Evolutionary conservation across 2,329 filamentous ascomycete genomes (phyloP).

Genomic region (Tolypocladium tropicale): DNA sequence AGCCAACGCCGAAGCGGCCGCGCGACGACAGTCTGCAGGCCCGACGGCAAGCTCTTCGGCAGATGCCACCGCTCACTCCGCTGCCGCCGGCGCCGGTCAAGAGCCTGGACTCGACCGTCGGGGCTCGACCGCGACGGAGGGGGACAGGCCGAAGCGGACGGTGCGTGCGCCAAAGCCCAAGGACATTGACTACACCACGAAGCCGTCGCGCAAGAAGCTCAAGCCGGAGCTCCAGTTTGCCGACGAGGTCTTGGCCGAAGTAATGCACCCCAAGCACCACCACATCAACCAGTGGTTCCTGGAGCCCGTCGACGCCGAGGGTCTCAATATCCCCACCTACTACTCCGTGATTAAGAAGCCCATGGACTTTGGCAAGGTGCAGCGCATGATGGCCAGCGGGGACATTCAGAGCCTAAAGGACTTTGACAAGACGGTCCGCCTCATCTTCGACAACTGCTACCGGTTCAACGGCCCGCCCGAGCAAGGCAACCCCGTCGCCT

Average conservation of each 20-base stretch:
- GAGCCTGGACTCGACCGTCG: conserved; percentile 31
- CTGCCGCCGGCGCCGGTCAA: conserved; percentile 7
- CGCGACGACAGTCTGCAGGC: conserved; percentile 18
- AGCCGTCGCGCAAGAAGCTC: conserved; percentile 74
- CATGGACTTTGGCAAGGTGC: conserved; percentile 86
- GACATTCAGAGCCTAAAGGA: conserved; percentile 77
- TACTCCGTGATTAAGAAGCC: conserved; percentile 91
- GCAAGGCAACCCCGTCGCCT: conserved; percentile 59
- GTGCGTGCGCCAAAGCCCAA: conserved; percentile 87
- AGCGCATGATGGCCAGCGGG: conserved; percentile 63
- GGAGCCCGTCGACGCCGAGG: conserved; percentile 82
- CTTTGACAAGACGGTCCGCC: conserved; percentile 70
- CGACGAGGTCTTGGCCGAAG: conserved; percentile 67
- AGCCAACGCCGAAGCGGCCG: conserved; percentile 11
- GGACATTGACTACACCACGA: conserved; percentile 76
- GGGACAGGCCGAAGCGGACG: conserved; percentile 77
- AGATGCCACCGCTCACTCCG: conserved; percentile 10
- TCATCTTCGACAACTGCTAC: conserved; percentile 84
- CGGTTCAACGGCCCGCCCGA: conserved; percentile 63
- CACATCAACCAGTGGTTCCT: conserved; percentile 65
- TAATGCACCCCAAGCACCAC: conserved; percentile 64
- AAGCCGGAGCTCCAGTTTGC: conserved; percentile 86
- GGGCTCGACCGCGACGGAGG: conserved; percentile 67
- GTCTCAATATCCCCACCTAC: conserved; percentile 86
- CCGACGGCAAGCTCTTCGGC: conserved; percentile 18